Conservation (phyloP, 1,284 basidiomycete genomes). For the Heimioporus retisporus region DNA sequence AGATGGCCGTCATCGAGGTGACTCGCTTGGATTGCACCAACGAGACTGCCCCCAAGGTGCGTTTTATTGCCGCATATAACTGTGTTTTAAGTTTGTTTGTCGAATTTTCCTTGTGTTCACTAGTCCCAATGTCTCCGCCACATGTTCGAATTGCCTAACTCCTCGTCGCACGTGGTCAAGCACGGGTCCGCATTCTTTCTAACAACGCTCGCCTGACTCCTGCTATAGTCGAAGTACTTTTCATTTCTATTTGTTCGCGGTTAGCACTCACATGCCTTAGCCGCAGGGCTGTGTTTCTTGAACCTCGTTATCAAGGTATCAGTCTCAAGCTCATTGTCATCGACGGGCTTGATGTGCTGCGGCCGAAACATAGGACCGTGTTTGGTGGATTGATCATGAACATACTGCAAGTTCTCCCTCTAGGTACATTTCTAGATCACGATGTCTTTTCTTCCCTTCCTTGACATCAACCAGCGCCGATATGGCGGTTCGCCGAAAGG, state of each 20-base stretch:
- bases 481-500: slow-evolving; percentile 97
- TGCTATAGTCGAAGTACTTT: slow-evolving; percentile 87
- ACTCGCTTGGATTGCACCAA: slow-evolving; percentile 92
- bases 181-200: slow-evolving; percentile 98
- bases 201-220: slow-evolving; percentile 97
- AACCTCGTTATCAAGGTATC: slow-evolving; percentile 95
- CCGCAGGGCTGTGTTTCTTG: slow-evolving; percentile 92
- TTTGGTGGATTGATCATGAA: slow-evolving; percentile 97
- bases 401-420: slow-evolving; percentile 92
- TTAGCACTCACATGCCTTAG: slow-evolving; percentile 51
- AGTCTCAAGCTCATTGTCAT: slow-evolving; percentile 99
- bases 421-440: slow-evolving; percentile 55
- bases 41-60: slow-evolving; percentile 83
- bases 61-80: slow-evolving; percentile 38
- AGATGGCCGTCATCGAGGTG: slow-evolving; percentile 97
- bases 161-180: slow-evolving; percentile 95
- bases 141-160: slow-evolving; percentile 96
- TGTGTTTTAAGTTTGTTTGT: slow-evolving; percentile 14
- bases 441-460: not conserved
- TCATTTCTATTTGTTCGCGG: not conserved
- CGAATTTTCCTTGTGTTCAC: slow-evolving; percentile 13
- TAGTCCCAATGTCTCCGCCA: slow-evolving; percentile 93
- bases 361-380: slow-evolving; percentile 91
- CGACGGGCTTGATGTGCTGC: slow-evolving; percentile 89
- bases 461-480: slow-evolving; percentile 72